These are phyloP conservation scores for Yamadazyma aaseri DNA, from an alignment of 1,139 yeast genomes.

Conservation along the genomic window DNA sequence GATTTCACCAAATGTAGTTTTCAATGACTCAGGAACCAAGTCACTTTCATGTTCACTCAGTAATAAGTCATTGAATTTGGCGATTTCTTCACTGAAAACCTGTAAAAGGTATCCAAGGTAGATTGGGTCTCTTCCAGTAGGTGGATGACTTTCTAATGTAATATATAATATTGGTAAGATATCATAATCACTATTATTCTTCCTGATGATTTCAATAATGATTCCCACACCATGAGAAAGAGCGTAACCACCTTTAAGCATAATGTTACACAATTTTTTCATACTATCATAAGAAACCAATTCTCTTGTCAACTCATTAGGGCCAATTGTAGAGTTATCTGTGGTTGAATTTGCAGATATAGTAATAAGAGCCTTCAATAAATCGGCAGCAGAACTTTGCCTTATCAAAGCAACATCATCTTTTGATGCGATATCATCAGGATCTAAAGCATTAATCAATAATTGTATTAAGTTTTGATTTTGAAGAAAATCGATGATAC, in stretches of 20 bases:
- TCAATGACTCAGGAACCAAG: slow-evolving; percentile 31
- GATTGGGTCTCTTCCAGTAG: slow-evolving; percentile 91
- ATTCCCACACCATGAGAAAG: slow-evolving; percentile 95
- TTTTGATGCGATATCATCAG: slow-evolving; percentile 17
- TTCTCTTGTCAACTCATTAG: slow-evolving; percentile 90
- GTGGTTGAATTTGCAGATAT: slow-evolving; percentile 72
- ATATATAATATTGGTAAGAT: slow-evolving; percentile 83
- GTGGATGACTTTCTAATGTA: slow-evolving; percentile 90
- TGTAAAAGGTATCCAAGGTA: slow-evolving; percentile 84
- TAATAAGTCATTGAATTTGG: slow-evolving; percentile 52
- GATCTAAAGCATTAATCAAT: slow-evolving; percentile 56
- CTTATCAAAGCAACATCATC: slow-evolving; percentile 24
- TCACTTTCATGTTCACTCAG: slow-evolving; percentile 23
- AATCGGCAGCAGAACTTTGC: slow-evolving; percentile 49
- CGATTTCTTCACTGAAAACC: slow-evolving; percentile 75
- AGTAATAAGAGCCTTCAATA: slow-evolving; percentile 47
- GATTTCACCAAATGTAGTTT: slow-evolving; percentile 55
- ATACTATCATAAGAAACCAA: slow-evolving; percentile 72
- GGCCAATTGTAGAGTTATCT: slow-evolving; percentile 88
- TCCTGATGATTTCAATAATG: slow-evolving; percentile 90
- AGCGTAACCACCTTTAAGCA: slow-evolving; percentile 91
- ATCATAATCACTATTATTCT: slow-evolving; percentile 95
- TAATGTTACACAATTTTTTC: slow-evolving; percentile 67
- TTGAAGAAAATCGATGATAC: slow-evolving; percentile 71
- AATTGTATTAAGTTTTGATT: slow-evolving; percentile 60